phyloP scores from a whole-genome alignment of 352 stramenopile genomes.

The Globisporangium solare region DNA sequence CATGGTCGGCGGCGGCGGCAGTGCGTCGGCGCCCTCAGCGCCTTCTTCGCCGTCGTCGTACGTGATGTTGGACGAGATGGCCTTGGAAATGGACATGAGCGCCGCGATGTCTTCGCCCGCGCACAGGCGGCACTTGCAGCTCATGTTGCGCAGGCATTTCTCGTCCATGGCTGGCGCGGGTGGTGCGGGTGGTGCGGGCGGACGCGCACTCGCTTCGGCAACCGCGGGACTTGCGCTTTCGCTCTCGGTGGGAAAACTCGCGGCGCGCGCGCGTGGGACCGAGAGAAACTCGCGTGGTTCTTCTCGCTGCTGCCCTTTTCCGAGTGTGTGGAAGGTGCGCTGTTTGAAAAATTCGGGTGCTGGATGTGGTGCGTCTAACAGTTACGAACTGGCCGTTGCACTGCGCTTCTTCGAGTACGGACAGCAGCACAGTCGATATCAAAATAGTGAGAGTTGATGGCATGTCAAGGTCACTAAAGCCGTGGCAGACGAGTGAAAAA shows the following conservation, averaged over 20 bases:
- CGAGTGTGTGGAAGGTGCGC: background rate
- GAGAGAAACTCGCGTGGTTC: background rate
- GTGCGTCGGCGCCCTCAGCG: slow-evolving; percentile 2
- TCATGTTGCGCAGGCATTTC: slow-evolving; percentile 85
- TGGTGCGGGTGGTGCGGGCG: background rate
- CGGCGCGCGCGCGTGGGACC: no score
- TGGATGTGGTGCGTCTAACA: no score
- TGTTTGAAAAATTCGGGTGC: no score
- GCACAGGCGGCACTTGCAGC: slow-evolving; percentile 80
- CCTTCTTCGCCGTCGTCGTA: slow-evolving; percentile 43
- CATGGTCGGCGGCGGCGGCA: slow-evolving; percentile 21
- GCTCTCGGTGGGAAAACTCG: no score
- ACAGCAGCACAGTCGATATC: no score
- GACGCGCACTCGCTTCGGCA: background rate
- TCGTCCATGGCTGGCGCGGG: slow-evolving; percentile 38
- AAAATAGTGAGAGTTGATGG: no score
- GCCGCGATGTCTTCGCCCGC: slow-evolving; percentile 72
- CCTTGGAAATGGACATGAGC: slow-evolving; percentile 75
- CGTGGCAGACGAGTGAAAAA: no score
- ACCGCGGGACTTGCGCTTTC: background rate
- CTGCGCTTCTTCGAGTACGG: background rate
- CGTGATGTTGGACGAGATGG: slow-evolving; percentile 69
- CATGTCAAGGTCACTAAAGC: no score
- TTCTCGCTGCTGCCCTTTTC: slow-evolving; percentile 8
- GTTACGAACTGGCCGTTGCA: no score